phyloP scores from a whole-genome alignment of 441 rosid species.

The Macaranga tanarius region DNA sequence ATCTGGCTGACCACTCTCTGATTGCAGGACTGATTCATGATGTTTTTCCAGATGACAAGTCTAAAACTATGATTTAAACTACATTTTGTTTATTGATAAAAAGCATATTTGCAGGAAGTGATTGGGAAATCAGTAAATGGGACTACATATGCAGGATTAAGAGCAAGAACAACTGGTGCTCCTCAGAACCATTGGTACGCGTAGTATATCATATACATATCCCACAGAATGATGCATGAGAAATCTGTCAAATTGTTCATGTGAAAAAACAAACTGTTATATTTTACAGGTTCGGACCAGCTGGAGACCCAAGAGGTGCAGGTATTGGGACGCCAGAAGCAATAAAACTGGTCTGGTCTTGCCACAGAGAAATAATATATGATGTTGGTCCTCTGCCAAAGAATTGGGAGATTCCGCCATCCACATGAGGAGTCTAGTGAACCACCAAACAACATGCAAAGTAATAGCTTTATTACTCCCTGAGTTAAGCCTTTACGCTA shows the following conservation, averaged over 20 bases:
- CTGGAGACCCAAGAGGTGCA: conserved; percentile 98
- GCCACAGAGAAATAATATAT: conserved; percentile 92
- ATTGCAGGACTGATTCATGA: too few species aligned
- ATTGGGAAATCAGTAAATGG: conserved; percentile 90
- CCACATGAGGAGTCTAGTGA: conserved; percentile 46
- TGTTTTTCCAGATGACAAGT: not conserved
- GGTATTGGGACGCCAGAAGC: conserved; percentile 99
- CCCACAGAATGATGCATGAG: not conserved
- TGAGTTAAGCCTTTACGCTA: too few species aligned
- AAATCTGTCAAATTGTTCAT: not conserved
- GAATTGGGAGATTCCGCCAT: conserved; percentile 77
- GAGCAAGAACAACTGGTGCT: conserved; percentile 98
- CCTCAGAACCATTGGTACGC: conserved; percentile 97
- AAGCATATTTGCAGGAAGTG: conserved; percentile 59
- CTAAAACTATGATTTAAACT: not conserved
- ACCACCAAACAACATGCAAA: too few species aligned
- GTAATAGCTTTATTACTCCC: too few species aligned
- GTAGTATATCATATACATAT: not conserved
- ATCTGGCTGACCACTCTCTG: too few species aligned
- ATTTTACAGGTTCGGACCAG: conserved; percentile 82
- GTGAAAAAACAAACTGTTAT: not conserved
- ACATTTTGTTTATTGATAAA: not conserved
- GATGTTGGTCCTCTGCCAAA: conserved; percentile 79
- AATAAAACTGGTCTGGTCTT: conserved; percentile 96
- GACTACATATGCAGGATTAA: conserved; percentile 89